Conservation (phyloP, 805 yeast genomes). For the Kodamaea neixiangensis region DNA sequence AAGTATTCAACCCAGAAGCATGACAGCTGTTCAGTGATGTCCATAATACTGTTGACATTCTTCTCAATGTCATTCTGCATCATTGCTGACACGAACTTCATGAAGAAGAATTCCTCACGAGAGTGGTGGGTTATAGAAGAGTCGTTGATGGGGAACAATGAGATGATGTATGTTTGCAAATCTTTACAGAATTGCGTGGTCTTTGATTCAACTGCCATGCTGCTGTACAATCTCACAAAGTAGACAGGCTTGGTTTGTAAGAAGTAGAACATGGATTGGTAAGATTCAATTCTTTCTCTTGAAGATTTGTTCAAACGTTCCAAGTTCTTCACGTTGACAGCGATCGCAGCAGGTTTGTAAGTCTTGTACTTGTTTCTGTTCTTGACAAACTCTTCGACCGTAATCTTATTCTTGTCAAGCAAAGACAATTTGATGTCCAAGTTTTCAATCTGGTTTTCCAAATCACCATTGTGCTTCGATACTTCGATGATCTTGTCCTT, state of each 20-base stretch:
- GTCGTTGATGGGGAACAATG: slow-evolving; percentile 35
- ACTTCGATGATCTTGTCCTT: slow-evolving; percentile 70
- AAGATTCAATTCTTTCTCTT: slow-evolving; percentile 58
- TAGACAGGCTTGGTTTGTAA: slow-evolving; percentile 83
- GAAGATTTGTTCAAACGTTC: slow-evolving; percentile 42
- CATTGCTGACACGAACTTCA: slow-evolving; percentile 55
- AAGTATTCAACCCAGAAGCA: slow-evolving; percentile 49
- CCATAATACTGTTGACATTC: slow-evolving; percentile 30
- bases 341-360: slow-evolving; percentile 19
- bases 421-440: slow-evolving; percentile 77
- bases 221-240: slow-evolving; percentile 54
- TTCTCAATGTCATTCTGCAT: slow-evolving; percentile 43
- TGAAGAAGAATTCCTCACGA: slow-evolving; percentile 71
- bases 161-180: slow-evolving; percentile 24
- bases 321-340: slow-evolving; percentile 22
- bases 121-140: slow-evolving; percentile 36
- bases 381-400: slow-evolving; percentile 68
- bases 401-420: slow-evolving; percentile 74
- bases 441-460: slow-evolving; percentile 74
- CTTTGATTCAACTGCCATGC: slow-evolving; percentile 7
- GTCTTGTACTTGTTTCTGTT: slow-evolving; percentile 37
- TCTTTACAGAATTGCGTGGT: slow-evolving; percentile 17
- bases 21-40: slow-evolving; percentile 37
- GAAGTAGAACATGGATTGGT: slow-evolving; percentile 77
- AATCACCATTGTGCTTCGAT: slow-evolving; percentile 66